Evolutionary conservation across 2,329 filamentous ascomycete species (phyloP).

Genomic region (Proliferodiscus dingleyae): DNA sequence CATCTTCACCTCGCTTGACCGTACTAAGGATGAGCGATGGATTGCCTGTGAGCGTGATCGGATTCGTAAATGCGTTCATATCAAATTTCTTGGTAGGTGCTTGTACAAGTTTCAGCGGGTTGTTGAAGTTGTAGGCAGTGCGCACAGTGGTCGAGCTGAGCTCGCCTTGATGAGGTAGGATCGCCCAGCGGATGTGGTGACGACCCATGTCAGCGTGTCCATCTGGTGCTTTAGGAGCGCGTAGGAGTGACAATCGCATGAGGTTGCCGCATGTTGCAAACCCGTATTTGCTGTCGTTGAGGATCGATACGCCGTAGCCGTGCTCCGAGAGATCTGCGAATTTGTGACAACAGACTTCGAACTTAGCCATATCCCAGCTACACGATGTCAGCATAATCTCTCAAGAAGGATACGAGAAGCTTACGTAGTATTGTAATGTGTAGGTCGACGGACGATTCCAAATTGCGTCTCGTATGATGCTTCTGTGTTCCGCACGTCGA

Average conservation of each 20-base stretch:
- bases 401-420: constrained; percentile 11
- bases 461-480: constrained; percentile 95
- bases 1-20: constrained; percentile 89
- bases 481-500: constrained; percentile 84
- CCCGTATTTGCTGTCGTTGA: constrained; percentile 95
- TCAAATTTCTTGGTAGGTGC: constrained; percentile 39
- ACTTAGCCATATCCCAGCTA: constrained; percentile 94
- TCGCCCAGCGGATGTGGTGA: constrained; percentile 84
- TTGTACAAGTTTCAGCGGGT: constrained; percentile 57
- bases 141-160: constrained; percentile 71
- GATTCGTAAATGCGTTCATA: constrained; percentile 39
- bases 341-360: constrained; percentile 93
- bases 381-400: constrained; percentile 24
- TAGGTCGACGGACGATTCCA: constrained; percentile 81
- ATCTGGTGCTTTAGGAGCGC: constrained; percentile 88
- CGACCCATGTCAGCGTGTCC: constrained; percentile 90
- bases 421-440: constrained; percentile 91
- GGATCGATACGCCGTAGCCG: constrained; percentile 83
- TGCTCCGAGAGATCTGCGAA: constrained; percentile 87
- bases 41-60: constrained; percentile 64
- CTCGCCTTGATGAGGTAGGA: constrained; percentile 74
- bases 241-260: constrained; percentile 83
- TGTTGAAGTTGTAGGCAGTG: constrained; percentile 87
- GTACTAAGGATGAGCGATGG: constrained; percentile 75
- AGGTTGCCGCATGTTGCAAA: constrained; percentile 85